Conservation (phyloP, 108 stramenopile genomes). For the Cyclotella sp. region DNA sequence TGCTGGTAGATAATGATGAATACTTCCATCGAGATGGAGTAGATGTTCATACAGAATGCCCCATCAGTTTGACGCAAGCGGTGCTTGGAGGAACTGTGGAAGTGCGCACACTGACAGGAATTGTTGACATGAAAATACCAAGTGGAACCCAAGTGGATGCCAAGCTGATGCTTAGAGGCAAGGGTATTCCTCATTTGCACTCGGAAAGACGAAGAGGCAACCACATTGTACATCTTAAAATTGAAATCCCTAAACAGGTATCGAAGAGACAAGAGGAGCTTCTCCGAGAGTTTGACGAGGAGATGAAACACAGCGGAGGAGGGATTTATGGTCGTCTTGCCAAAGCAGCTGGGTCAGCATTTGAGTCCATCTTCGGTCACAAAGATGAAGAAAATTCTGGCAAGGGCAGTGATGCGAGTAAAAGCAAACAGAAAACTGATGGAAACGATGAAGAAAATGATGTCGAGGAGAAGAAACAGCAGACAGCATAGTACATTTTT, state of each 20-base stretch:
- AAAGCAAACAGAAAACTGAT: constrained; percentile 32
- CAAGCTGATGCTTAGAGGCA: constrained; percentile 91
- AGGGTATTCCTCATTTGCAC: constrained; percentile 85
- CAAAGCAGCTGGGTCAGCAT: constrained; percentile 77
- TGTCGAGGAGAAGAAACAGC: constrained; percentile 46
- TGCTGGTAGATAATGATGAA: constrained; percentile 85
- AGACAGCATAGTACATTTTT: constrained; percentile 21
- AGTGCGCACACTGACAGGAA: constrained; percentile 93
- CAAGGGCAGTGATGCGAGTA: neutral
- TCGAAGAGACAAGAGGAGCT: constrained; percentile 92
- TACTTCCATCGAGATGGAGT: constrained; percentile 91
- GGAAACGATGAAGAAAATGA: constrained; percentile 31
- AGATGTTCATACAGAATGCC: constrained; percentile 86
- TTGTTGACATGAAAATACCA: constrained; percentile 95
- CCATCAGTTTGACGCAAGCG: constrained; percentile 83
- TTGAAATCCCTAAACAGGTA: constrained; percentile 91
- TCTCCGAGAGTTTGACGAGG: constrained; percentile 91
- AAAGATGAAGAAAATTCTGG: constrained; percentile 31
- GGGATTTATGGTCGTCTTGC: constrained; percentile 75
- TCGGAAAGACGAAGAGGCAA: constrained; percentile 78
- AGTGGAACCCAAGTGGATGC: constrained; percentile 92
- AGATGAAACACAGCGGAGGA: constrained; percentile 59
- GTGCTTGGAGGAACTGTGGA: constrained; percentile 94
- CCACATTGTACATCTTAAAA: constrained; percentile 93
- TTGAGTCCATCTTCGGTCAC: constrained; percentile 72